These are phyloP conservation scores for Candida hungchunana DNA, from an alignment of 805 yeast species.

Conservation along the genomic window DNA sequence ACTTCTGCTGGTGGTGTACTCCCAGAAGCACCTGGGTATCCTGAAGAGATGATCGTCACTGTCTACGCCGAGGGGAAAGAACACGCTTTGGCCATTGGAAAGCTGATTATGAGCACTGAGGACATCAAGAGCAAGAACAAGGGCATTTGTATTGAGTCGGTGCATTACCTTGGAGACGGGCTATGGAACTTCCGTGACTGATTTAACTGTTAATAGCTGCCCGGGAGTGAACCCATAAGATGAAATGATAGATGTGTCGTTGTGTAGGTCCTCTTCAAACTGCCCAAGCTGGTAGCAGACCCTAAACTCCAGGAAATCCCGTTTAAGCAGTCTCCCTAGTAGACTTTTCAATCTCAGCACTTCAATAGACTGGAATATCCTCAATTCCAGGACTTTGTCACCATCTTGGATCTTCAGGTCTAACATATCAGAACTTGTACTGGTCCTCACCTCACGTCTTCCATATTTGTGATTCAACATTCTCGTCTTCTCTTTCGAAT, in stretches of 20 bases:
- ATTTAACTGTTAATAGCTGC: conserved; percentile 13
- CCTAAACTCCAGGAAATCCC: conserved; percentile 25
- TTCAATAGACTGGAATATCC: conserved; percentile 28
- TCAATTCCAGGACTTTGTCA: conserved; percentile 3
- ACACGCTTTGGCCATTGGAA: conserved; percentile 86
- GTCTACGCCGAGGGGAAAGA: conserved; percentile 93
- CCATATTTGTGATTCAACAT: conserved; percentile 19
- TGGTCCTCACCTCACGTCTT: conserved; percentile 22
- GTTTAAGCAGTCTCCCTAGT: conserved; percentile 24
- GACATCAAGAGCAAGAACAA: conserved; percentile 80
- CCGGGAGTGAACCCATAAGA: conserved; percentile 20
- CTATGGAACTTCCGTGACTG: conserved; percentile 57
- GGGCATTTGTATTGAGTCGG: conserved; percentile 83
- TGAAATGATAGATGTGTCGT: conserved; percentile 24
- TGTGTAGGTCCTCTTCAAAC: conserved; percentile 21
- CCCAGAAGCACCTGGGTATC: conserved; percentile 67
- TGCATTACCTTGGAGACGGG: conserved; percentile 87
- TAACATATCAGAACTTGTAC: conserved; percentile 1
- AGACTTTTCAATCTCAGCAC: conserved; percentile 33
- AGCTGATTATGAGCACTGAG: conserved; percentile 79
- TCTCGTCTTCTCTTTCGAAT: conserved; percentile 13
- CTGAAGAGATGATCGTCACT: conserved; percentile 67
- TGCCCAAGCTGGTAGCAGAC: conserved; percentile 22
- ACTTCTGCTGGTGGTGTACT: conserved; percentile 80
- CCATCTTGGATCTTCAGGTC: conserved; percentile 5